Percentiles rank a stretch among this genome's conserved stretches.
phyloP scores from a whole-genome alignment of 106 monocot species.

The Narthecium ossifragum region DNA sequence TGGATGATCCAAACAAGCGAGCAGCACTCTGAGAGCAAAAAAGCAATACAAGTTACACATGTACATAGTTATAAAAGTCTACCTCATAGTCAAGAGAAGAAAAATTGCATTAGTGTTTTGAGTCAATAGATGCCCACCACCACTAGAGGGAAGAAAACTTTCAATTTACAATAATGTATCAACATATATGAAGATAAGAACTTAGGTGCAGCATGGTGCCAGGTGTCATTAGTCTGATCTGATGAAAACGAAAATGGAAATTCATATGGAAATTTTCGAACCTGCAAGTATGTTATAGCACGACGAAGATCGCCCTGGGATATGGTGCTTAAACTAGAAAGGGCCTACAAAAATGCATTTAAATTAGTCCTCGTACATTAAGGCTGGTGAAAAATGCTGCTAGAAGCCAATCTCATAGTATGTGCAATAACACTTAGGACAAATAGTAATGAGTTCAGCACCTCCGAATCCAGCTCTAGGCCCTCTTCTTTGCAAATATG shows the following conservation, averaged over 20 bases:
- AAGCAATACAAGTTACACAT: not conserved
- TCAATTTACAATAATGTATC: too few relatives aligned
- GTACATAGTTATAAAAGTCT: too few relatives aligned
- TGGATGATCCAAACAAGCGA: conserved; percentile 82
- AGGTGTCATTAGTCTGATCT: too few relatives aligned
- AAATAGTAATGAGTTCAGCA: conserved; percentile 1
- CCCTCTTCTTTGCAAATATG: conserved; percentile 89
- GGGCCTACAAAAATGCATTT: conserved; percentile 41
- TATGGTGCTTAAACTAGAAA: conserved; percentile 77
- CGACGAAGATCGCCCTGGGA: conserved; percentile 97
- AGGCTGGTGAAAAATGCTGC: not conserved
- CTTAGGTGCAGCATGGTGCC: too few relatives aligned
- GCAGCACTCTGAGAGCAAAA: conserved; percentile 78
- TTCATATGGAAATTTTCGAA: conserved; percentile 14
- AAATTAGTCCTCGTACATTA: not conserved
- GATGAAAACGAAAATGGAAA: too few relatives aligned
- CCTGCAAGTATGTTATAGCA: conserved; percentile 98
- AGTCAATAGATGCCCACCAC: too few relatives aligned
- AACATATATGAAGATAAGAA: too few relatives aligned
- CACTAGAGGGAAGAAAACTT: too few relatives aligned
- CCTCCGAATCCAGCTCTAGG: conserved; percentile 72
- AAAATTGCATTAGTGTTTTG: too few relatives aligned
- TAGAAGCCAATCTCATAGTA: not conserved
- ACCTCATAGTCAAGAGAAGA: too few relatives aligned
- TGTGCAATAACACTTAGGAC: not conserved